Base-by-base conservation (phyloP, 495 filamentous ascomycete species). In the Choiromyces venosus region DNA sequence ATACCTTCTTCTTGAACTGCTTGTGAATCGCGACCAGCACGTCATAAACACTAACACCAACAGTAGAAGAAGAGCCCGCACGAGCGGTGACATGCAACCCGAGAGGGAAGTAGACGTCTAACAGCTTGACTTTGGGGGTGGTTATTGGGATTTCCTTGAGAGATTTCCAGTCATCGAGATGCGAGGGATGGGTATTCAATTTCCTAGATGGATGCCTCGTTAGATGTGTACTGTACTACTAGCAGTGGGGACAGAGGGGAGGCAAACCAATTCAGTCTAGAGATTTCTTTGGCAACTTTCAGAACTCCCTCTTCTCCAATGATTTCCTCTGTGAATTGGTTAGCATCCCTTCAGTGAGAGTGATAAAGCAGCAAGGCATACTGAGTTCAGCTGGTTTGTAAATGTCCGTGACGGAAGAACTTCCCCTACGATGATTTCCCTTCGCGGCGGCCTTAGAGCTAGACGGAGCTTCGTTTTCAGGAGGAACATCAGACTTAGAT, bases 1-100 rank as follows among this genome's bases (percentile, higher is more conserved):
- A 9, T 78, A 80, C 79, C 74, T 80, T 80, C 70, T 80, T 80
- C 69, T 80, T 77, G 70, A 81, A 80, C 52, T 78, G 78, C 65
- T 80, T 80, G 61, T 80, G 77, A 68, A 80, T 80, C 69, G 78
- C 78, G 69, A 64, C 78, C 71, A 80, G 75, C 68, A 73, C 78
- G 71, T 80, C 79, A 64, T 80, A 74, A 36, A 80, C 73, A 70
- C 78, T 80, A 72, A 80, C 79, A 18, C 79, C 79, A 38, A 76
- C 61, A 68, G 77, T 78, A 36, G 78, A 79, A 38, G 77, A 18
- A 21, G 77, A 65, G 25, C 73, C 66, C 40, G 74, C 78, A 73
- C 79, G 79, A 52, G 79, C 79, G 21, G 79, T 80, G 29, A 80
- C 78, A 42, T 80, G 74, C 36, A 80, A 71, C 10, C 79, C 79